phyloP scores from a whole-genome alignment of 306 rosid genomes.

The Corylus americana region DNA sequence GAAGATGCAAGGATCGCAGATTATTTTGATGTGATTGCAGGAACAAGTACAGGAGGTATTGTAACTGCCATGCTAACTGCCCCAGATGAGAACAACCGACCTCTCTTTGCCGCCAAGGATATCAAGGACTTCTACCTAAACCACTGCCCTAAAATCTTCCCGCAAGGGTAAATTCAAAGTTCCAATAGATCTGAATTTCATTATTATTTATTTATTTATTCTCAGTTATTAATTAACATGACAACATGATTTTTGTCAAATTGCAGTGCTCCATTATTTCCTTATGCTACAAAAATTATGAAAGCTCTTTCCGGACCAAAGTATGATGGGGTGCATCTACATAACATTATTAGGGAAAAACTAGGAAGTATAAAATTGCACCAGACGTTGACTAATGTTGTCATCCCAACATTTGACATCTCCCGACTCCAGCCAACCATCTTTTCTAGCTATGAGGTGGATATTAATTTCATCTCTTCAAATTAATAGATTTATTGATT shows the following conservation, averaged over 20 bases:
- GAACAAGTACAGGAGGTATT: constrained; percentile 52
- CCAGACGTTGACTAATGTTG: constrained; percentile 52
- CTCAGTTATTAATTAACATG: neutral
- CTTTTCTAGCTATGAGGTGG: constrained; percentile 57
- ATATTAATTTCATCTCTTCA: neutral
- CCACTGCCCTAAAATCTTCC: constrained; percentile 46
- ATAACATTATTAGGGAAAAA: constrained; percentile 28
- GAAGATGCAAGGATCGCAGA: constrained; percentile 58
- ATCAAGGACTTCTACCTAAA: constrained; percentile 38
- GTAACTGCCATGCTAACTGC: constrained; percentile 44
- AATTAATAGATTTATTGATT: neutral
- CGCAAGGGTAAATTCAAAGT: constrained; percentile 29
- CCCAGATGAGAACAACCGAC: constrained; percentile 33
- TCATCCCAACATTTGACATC: constrained; percentile 64
- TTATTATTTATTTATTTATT: neutral
- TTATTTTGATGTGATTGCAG: constrained; percentile 62
- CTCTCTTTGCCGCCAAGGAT: constrained; percentile 38
- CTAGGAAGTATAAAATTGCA: constrained; percentile 34
- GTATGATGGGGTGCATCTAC: constrained; percentile 53
- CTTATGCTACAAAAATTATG: neutral
- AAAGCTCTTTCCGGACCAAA: constrained; percentile 46
- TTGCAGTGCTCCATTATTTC: neutral
- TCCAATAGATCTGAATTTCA: neutral
- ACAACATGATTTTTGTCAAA: neutral
- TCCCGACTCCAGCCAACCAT: constrained; percentile 53